phyloP scores from a whole-genome alignment of 768 basidiomycete species.

The Lactifluus hygrophoroides region DNA sequence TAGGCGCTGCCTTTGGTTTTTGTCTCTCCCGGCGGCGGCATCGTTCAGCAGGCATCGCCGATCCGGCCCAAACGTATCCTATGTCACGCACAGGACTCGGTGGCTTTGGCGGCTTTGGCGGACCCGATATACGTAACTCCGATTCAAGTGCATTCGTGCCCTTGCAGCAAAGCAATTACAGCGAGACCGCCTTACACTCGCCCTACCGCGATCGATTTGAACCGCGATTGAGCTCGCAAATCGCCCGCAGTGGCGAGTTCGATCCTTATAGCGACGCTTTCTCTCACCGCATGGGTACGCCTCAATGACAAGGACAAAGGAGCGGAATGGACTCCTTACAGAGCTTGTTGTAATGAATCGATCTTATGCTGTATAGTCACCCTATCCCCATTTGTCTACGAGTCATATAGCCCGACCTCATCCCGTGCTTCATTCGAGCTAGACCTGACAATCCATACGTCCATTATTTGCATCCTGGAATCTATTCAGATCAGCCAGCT shows the following conservation, averaged over 20 bases:
- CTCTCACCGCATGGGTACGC: constrained; percentile 24
- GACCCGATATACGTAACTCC: constrained; percentile 37
- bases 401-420: background rate
- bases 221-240: constrained; percentile 17
- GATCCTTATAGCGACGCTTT: constrained; percentile 30
- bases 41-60: constrained; percentile 28
- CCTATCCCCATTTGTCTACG: background rate
- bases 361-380: background rate
- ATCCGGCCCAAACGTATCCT: constrained; percentile 29
- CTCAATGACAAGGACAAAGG: constrained; percentile 4
- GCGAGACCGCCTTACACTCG: constrained; percentile 31
- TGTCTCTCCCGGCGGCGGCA: constrained; percentile 44
- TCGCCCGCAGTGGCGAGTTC: constrained; percentile 27
- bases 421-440: background rate
- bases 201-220: constrained; percentile 31
- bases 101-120: constrained; percentile 22
- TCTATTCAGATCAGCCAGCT: background rate
- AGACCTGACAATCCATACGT: background rate
- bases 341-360: background rate
- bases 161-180: constrained; percentile 55
- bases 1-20: constrained; percentile 48
- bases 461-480: background rate
- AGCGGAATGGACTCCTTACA: background rate
- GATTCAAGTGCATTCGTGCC: constrained; percentile 67
- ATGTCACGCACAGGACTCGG: constrained; percentile 30